A percentile compares a stretch with the other conserved stretches of the same genome.
phyloP scores from a whole-genome alignment of 192 early-diverging fungal genomes.

The Coemansia javaensis region DNA sequence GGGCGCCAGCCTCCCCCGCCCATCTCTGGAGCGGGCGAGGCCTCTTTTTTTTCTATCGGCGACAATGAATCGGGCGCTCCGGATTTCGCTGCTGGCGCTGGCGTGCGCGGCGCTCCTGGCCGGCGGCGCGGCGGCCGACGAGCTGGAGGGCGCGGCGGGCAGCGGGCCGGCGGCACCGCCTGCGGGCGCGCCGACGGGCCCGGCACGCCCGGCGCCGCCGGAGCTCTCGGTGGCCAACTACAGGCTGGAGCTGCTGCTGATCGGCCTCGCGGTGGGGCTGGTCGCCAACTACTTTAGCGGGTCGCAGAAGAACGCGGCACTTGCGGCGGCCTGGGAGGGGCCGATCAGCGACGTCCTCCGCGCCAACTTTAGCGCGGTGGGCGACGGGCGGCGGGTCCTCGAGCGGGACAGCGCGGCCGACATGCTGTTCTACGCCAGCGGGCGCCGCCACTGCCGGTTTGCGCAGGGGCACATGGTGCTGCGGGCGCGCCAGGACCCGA shows the following conservation, averaged over 20 bases:
- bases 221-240: constrained; percentile 32
- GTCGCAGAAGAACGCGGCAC: constrained; percentile 27
- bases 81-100: constrained; percentile 20
- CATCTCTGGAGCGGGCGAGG: not conserved
- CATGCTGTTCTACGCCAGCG: constrained; percentile 73
- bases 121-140: constrained; percentile 23
- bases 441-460: constrained; percentile 63
- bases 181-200: not conserved
- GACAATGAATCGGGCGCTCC: not conserved
- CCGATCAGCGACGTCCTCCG: constrained; percentile 44
- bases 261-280: constrained; percentile 17
- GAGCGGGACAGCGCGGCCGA: constrained; percentile 68
- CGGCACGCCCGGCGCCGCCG: not conserved
- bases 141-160: constrained; percentile 36
- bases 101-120: constrained; percentile 22
- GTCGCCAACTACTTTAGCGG: constrained; percentile 51
- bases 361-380: constrained; percentile 69
- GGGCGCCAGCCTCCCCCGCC: not conserved
- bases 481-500: constrained; percentile 39
- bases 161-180: constrained; percentile 4
- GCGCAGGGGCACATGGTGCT: constrained; percentile 61
- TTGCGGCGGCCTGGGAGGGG: constrained; percentile 18
- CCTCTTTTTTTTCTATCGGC: not conserved
- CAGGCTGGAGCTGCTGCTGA: constrained; percentile 25
- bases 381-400: constrained; percentile 52